phyloP scores from a whole-genome alignment of 768 basidiomycete genomes.

The Royoungia palumana region DNA sequence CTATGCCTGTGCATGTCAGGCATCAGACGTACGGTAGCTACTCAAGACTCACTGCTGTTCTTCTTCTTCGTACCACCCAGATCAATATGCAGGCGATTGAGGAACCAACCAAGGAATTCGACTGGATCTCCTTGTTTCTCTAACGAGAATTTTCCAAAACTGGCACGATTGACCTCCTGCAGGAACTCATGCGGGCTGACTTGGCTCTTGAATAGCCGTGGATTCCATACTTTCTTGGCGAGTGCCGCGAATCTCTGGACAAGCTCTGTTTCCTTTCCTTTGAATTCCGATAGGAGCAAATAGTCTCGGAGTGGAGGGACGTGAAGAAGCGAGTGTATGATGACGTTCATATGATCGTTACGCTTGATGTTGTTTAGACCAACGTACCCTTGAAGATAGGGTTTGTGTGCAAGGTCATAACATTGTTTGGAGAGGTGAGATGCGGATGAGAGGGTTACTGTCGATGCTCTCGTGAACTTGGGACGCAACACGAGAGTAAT shows the following conservation, averaged over 20 bases:
- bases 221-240: slow-evolving; percentile 96
- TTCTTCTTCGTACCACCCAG: slow-evolving; percentile 91
- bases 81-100: slow-evolving; percentile 91
- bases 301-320: slow-evolving; percentile 86
- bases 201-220: slow-evolving; percentile 93
- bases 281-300: slow-evolving; percentile 72
- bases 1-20: slow-evolving; percentile 57
- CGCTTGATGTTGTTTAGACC: slow-evolving; percentile 97
- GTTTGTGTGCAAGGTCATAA: slow-evolving; percentile 77
- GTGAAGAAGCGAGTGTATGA: slow-evolving; percentile 91
- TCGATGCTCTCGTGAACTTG: slow-evolving; percentile 64
- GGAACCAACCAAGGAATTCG: slow-evolving; percentile 93
- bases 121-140: slow-evolving; percentile 95
- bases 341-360: slow-evolving; percentile 97
- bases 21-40: slow-evolving; percentile 16
- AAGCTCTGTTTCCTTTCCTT: slow-evolving; percentile 79
- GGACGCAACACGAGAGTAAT: slow-evolving; percentile 89
- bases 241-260: slow-evolving; percentile 83
- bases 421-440: slow-evolving; percentile 66
- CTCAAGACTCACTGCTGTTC: slow-evolving; percentile 69
- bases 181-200: slow-evolving; percentile 98
- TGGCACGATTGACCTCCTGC: slow-evolving; percentile 91
- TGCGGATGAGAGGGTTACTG: slow-evolving; percentile 54
- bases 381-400: slow-evolving; percentile 91
- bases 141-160: slow-evolving; percentile 85